These are phyloP conservation scores for Phoenix dactylifera DNA, from an alignment of 176 grass and related monocot genomes.

Conservation along the genomic window DNA sequence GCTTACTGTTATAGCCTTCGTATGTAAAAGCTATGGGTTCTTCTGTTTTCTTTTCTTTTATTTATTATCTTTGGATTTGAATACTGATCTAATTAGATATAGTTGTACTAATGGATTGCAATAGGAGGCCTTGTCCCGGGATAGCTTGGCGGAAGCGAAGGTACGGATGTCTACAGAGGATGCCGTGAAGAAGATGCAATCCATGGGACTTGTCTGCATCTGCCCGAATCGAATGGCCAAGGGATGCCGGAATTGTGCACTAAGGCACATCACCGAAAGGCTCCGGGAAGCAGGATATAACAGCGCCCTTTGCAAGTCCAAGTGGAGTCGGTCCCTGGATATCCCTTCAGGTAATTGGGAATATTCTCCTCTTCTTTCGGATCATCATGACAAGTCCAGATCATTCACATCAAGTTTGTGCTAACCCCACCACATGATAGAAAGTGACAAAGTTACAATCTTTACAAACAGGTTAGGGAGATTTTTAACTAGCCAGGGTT, in stretches of 20 bases:
- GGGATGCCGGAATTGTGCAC: constrained; percentile 53
- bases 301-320: constrained; percentile 81
- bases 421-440: too few species aligned
- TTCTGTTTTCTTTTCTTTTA: too few species aligned
- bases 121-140: constrained; percentile 44
- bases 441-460: too few species aligned
- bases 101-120: too few species aligned
- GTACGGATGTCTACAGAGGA: constrained; percentile 45
- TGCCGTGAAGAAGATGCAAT: constrained; percentile 32
- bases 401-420: too few species aligned
- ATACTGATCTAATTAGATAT: too few species aligned
- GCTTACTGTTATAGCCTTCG: too few species aligned
- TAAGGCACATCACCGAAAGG: constrained; percentile 33
- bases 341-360: constrained; percentile 58
- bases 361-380: neutral
- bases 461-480: too few species aligned
- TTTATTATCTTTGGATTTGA: too few species aligned
- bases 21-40: too few species aligned
- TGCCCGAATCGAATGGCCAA: constrained; percentile 31
- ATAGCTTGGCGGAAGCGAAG: constrained; percentile 51
- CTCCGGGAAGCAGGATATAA: constrained; percentile 56
- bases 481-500: too few species aligned
- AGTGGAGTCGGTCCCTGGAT: constrained; percentile 64
- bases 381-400: too few species aligned
- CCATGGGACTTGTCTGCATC: constrained; percentile 22